Evolutionary conservation across 2,329 filamentous ascomycete genomes (phyloP).

Genomic region (Amauroascus niger): DNA sequence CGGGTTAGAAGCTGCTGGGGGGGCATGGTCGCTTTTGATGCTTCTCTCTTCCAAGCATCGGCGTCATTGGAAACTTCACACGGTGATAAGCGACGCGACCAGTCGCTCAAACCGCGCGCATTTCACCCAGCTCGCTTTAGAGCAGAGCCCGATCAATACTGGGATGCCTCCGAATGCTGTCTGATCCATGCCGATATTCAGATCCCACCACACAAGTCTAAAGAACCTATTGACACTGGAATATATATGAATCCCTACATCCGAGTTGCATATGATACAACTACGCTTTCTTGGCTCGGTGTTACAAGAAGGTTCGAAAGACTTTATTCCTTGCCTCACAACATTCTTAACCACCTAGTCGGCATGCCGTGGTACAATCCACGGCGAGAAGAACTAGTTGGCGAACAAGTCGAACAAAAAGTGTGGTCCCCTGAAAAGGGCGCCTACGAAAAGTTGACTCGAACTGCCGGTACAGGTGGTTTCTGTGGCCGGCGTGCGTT

Average conservation of each 20-base stretch:
- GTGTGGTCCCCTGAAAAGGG: conserved; percentile 37
- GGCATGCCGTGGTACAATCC: conserved; percentile 52
- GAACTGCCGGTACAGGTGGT: conserved; percentile 36
- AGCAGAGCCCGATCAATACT: conserved; percentile 49
- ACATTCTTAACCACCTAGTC: conserved; percentile 47
- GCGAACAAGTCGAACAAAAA: conserved; percentile 37
- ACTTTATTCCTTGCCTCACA: conserved; percentile 52
- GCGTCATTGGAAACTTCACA: conserved; percentile 14
- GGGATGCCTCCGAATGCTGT: conserved; percentile 58
- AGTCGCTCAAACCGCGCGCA: conserved; percentile 21
- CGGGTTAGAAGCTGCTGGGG: conserved; percentile 67
- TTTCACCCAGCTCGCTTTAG: conserved; percentile 46
- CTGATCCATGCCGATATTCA: conserved; percentile 45
- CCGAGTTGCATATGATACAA: conserved; percentile 56
- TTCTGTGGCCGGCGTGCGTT: conserved; percentile 38
- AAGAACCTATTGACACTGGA: conserved; percentile 40
- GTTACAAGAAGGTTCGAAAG: conserved; percentile 56
- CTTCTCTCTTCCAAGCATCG: conserved; percentile 35
- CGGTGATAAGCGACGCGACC: background rate
- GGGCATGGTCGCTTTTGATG: conserved; percentile 54
- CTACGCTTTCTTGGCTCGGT: conserved; percentile 49
- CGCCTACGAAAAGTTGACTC: conserved; percentile 32
- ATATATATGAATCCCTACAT: conserved; percentile 69
- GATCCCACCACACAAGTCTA: conserved; percentile 22
- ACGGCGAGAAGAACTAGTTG: conserved; percentile 50